phyloP scores from a whole-genome alignment of 1,139 yeast genomes.

The Yamadazyma diospyri region DNA sequence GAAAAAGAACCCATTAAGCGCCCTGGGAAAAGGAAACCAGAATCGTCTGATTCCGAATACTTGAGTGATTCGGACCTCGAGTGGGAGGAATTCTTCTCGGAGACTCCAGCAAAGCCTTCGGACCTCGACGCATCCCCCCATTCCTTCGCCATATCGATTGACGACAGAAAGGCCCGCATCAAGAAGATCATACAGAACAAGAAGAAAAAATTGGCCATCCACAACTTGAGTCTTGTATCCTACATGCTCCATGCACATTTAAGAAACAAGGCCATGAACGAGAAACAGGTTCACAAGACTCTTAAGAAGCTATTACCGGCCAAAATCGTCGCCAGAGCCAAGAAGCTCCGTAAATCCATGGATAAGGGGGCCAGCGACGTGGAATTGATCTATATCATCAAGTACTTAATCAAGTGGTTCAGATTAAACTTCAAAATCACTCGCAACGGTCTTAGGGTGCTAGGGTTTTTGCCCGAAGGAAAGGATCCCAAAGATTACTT shows the following conservation, averaged over 20 bases:
- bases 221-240: slow-evolving; percentile 24
- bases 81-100: slow-evolving; percentile 10
- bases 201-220: slow-evolving; percentile 16
- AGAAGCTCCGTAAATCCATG: slow-evolving; percentile 16
- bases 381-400: slow-evolving; percentile 28
- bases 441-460: slow-evolving; percentile 32
- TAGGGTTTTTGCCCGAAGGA: slow-evolving; percentile 26
- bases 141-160: slow-evolving; percentile 2
- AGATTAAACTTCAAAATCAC: slow-evolving; percentile 31
- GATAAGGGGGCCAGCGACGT: slow-evolving; percentile 16
- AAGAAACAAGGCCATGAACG: slow-evolving; percentile 24
- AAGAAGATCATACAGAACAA: slow-evolving; percentile 8
- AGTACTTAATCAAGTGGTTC: slow-evolving; percentile 38
- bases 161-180: not conserved
- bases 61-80: slow-evolving; percentile 9
- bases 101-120: not conserved
- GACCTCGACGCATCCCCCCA: not conserved
- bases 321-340: slow-evolving; percentile 17
- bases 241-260: slow-evolving; percentile 24
- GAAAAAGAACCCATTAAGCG: too few relatives aligned
- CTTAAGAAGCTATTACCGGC: slow-evolving; percentile 28
- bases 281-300: slow-evolving; percentile 18
- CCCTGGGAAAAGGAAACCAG: too few relatives aligned
- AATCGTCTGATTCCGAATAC: not conserved
- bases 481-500: slow-evolving; percentile 17